A percentile compares a stretch with the other conserved stretches of the same genome.
Conservation (phyloP, 164 flowering plant genomes). For the Piper betle region DNA sequence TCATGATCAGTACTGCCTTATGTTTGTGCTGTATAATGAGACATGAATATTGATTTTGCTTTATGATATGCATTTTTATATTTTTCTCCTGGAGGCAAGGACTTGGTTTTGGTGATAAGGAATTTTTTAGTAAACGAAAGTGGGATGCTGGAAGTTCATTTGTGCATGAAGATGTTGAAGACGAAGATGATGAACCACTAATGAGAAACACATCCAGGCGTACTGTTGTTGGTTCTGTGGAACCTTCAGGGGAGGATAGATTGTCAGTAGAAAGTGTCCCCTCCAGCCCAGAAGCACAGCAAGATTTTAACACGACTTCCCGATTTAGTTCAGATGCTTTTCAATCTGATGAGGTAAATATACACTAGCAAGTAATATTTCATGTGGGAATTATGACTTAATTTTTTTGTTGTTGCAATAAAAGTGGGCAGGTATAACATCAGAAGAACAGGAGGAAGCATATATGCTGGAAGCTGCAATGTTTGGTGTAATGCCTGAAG, state of each 20-base stretch:
- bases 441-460: constrained; percentile 96
- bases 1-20: no score
- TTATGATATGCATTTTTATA: neutral
- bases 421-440: constrained; percentile 97
- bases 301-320: constrained; percentile 14
- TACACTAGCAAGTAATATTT: neutral
- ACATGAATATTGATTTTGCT: neutral
- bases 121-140: constrained; percentile 19
- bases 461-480: constrained; percentile 99
- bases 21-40: no score
- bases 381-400: neutral
- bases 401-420: neutral
- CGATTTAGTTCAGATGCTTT: constrained; percentile 31
- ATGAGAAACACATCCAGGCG: constrained; percentile 52
- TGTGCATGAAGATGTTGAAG: constrained; percentile 43
- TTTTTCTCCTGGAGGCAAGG: constrained; percentile 19
- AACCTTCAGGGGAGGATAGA: constrained; percentile 24
- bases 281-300: constrained; percentile 31
- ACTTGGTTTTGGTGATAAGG: constrained; percentile 15
- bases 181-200: constrained; percentile 59
- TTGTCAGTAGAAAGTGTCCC: constrained; percentile 33
- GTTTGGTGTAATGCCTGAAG: constrained; percentile 88
- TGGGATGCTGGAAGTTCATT: constrained; percentile 49
- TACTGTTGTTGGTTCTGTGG: constrained; percentile 25
- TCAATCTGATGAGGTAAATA: constrained; percentile 47